phyloP scores from a whole-genome alignment of 768 basidiomycete species.

The Suillus subalutaceus region DNA sequence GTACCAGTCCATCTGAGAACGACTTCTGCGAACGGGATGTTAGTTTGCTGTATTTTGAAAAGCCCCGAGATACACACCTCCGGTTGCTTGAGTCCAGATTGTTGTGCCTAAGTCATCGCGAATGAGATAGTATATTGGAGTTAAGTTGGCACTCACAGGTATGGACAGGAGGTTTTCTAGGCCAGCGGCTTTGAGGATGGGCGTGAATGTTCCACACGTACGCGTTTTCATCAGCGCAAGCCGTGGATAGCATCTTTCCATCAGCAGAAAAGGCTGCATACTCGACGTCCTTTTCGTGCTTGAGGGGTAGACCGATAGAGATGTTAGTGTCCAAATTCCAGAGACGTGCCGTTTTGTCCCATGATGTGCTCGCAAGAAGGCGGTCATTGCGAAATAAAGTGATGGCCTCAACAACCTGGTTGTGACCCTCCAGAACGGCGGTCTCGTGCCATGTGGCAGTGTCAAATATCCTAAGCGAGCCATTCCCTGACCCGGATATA shows the following conservation, averaged over 20 bases:
- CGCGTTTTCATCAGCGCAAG: not conserved
- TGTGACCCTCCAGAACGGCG: not conserved
- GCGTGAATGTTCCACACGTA: not conserved
- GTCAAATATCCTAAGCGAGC: not conserved
- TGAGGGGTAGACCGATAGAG: conserved; percentile 4
- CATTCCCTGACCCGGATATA: not conserved
- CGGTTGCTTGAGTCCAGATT: not conserved
- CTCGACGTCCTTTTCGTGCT: not conserved
- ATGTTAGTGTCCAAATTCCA: conserved; percentile 13
- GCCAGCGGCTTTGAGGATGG: not conserved
- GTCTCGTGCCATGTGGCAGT: not conserved
- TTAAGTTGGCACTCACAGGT: not conserved
- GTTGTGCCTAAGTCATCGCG: not conserved
- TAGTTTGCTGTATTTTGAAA: not conserved
- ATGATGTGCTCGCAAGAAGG: conserved; percentile 1
- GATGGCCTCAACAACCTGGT: not conserved
- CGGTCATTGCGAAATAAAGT: not conserved
- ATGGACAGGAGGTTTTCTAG: not conserved
- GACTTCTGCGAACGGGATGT: not conserved
- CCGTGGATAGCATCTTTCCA: conserved; percentile 11
- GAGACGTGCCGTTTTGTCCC: conserved; percentile 11
- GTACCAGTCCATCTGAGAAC: not conserved
- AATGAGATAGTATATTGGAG: not conserved
- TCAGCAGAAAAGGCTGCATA: not conserved
- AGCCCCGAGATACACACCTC: not conserved